Percentiles rank a stretch among this genome's conserved stretches.
Conservation (phyloP, 2,329 filamentous ascomycete species). For the Sphaceloma murrayae region DNA sequence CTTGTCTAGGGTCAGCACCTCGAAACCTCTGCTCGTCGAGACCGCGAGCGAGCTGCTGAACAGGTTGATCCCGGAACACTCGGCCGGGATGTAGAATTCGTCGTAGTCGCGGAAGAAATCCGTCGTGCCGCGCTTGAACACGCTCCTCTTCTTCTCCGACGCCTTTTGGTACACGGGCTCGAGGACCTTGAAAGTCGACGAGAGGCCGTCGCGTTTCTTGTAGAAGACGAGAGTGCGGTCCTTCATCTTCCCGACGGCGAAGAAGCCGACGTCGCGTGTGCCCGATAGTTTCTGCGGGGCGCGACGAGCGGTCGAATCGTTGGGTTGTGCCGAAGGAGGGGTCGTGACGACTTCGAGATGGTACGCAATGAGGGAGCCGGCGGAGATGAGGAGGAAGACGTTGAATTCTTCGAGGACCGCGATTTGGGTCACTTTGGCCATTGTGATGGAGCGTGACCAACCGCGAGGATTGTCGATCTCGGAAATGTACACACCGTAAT, state of each 20-base stretch:
- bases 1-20: slow-evolving; percentile 93
- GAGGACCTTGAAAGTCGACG: slow-evolving; percentile 89
- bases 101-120: slow-evolving; percentile 98
- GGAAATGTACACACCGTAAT: slow-evolving; percentile 85
- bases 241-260: slow-evolving; percentile 93
- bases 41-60: slow-evolving; percentile 83
- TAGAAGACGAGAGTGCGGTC: slow-evolving; percentile 91
- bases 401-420: slow-evolving; percentile 94
- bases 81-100: slow-evolving; percentile 94
- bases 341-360: slow-evolving; percentile 75
- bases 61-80: slow-evolving; percentile 90
- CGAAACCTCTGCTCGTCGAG: too few species aligned
- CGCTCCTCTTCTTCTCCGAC: slow-evolving; percentile 67
- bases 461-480: slow-evolving; percentile 82
- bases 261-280: slow-evolving; percentile 90
- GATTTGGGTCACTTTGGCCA: slow-evolving; percentile 75
- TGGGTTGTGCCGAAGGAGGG: slow-evolving; percentile 40
- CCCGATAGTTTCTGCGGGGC: slow-evolving; percentile 86
- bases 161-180: slow-evolving; percentile 94
- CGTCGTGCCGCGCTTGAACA: slow-evolving; percentile 63
- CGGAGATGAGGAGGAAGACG: slow-evolving; percentile 80
- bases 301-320: slow-evolving; percentile 63
- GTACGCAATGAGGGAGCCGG: slow-evolving; percentile 85
- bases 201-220: slow-evolving; percentile 86
- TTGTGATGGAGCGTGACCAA: slow-evolving; percentile 73